Conservation (phyloP, 2,329 filamentous ascomycete genomes). For the Teratosphaeria zuluensis region DNA sequence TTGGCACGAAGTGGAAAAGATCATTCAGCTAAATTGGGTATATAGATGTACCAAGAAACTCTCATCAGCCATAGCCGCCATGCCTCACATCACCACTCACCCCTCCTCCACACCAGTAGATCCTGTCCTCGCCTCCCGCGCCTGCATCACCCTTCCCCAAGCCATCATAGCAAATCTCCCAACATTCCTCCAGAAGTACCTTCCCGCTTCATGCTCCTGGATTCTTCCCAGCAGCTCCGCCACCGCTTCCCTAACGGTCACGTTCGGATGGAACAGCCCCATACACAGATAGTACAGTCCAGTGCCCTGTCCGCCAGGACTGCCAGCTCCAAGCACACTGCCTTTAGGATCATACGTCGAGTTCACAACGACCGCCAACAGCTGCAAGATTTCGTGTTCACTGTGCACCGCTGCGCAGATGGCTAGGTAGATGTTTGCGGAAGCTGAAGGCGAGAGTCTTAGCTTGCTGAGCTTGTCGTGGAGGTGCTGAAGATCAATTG, state of each 20-base stretch:
- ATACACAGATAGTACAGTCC: conserved; percentile 86
- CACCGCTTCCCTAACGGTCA: conserved; percentile 66
- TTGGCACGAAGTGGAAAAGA: too few relatives aligned
- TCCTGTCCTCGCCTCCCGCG: conserved; percentile 1
- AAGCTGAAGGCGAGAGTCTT: conserved; percentile 64
- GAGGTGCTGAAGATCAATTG: conserved; percentile 82
- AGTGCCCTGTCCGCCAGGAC: conserved; percentile 7
- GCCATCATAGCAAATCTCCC: conserved; percentile 84
- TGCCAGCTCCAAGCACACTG: conserved; percentile 2
- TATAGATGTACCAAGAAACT: not conserved
- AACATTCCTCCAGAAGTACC: conserved; percentile 83
- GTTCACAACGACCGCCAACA: conserved; percentile 24
- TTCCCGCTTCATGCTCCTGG: conserved; percentile 75
- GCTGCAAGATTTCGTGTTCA: conserved; percentile 70
- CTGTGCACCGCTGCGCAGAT: conserved; percentile 53
- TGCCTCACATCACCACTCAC: not conserved
- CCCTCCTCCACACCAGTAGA: not conserved
- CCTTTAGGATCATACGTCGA: conserved; percentile 17
- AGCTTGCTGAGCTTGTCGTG: conserved; percentile 82
- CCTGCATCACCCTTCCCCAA: conserved; percentile 60
- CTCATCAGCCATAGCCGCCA: not conserved
- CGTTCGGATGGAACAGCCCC: conserved; percentile 82
- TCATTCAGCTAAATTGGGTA: not conserved
- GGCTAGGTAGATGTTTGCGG: conserved; percentile 75
- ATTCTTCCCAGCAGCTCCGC: conserved; percentile 75